These are phyloP conservation scores for Cutaneotrichosporon cavernicola DNA, from an alignment of 1,284 basidiomycete genomes.

Conservation along the genomic window DNA sequence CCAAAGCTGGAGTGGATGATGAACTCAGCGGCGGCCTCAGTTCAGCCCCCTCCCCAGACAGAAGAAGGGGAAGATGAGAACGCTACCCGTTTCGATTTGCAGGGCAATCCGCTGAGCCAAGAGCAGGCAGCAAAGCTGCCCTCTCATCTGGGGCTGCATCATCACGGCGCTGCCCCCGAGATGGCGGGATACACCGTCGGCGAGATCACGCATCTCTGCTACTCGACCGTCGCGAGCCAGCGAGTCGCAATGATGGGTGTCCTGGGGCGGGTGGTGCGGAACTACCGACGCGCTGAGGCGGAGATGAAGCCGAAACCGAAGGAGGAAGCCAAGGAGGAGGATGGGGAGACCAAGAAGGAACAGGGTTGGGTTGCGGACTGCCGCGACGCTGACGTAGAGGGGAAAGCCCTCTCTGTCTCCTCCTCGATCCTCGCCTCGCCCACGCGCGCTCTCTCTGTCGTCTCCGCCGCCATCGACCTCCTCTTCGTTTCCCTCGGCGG, in stretches of 20 bases:
- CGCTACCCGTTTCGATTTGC: slow-evolving; percentile 65
- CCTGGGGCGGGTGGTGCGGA: slow-evolving; percentile 61
- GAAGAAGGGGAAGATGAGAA: slow-evolving; percentile 17
- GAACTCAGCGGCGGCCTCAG: slow-evolving; percentile 54
- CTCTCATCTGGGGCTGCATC: slow-evolving; percentile 82
- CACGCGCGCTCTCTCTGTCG: slow-evolving; percentile 29
- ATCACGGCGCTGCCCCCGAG: slow-evolving; percentile 72
- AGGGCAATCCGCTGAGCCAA: slow-evolving; percentile 64
- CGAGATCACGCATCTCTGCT: slow-evolving; percentile 77
- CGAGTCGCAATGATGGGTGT: slow-evolving; percentile 77
- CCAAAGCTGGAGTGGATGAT: slow-evolving; percentile 71
- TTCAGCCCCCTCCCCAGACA: not conserved
- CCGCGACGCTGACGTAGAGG: slow-evolving; percentile 12
- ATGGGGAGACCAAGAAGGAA: not conserved
- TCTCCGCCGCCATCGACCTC: slow-evolving; percentile 39
- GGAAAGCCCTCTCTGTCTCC: slow-evolving; percentile 20
- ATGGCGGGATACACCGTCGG: slow-evolving; percentile 84
- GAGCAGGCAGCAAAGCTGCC: slow-evolving; percentile 58
- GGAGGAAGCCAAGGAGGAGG: slow-evolving; percentile 12
- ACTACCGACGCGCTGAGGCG: slow-evolving; percentile 16
- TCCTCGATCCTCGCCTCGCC: slow-evolving; percentile 14
- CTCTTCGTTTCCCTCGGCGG: slow-evolving; percentile 36
- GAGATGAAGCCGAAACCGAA: slow-evolving; percentile 16
- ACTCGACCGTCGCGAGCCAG: slow-evolving; percentile 81
- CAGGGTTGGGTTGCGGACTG: slow-evolving; percentile 21